phyloP scores from a whole-genome alignment of 768 basidiomycete species.

The Boletus rubropictus region DNA sequence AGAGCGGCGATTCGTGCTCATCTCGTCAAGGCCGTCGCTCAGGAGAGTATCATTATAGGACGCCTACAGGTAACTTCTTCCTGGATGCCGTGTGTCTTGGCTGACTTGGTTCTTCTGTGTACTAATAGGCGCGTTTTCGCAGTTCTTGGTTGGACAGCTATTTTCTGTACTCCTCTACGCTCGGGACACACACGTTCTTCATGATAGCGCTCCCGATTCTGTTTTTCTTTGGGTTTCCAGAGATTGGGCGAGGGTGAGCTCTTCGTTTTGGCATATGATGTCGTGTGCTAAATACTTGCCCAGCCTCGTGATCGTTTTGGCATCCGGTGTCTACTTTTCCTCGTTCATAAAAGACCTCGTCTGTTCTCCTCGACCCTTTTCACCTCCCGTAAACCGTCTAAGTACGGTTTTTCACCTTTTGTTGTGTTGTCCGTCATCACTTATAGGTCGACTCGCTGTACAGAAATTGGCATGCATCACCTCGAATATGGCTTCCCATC shows the following conservation, averaged over 20 bases:
- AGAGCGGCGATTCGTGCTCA: slow-evolving; percentile 51
- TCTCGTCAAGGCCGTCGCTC: slow-evolving; percentile 47
- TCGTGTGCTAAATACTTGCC: background rate
- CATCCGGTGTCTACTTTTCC: slow-evolving; percentile 78
- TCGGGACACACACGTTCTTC: slow-evolving; percentile 90
- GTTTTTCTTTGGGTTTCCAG: slow-evolving; percentile 81
- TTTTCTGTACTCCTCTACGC: slow-evolving; percentile 75
- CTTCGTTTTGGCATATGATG: background rate
- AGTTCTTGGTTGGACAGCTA: slow-evolving; percentile 69
- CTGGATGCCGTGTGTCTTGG: background rate
- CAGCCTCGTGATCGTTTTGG: slow-evolving; percentile 66
- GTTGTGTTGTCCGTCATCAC: background rate
- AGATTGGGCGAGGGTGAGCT: slow-evolving; percentile 69
- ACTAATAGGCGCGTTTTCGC: slow-evolving; percentile 45
- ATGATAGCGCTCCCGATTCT: slow-evolving; percentile 81
- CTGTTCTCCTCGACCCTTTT: slow-evolving; percentile 85
- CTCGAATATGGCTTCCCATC: slow-evolving; percentile 95
- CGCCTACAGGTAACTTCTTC: slow-evolving; percentile 57
- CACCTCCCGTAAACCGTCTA: slow-evolving; percentile 86
- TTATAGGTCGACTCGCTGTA: background rate
- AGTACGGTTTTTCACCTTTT: slow-evolving; percentile 46
- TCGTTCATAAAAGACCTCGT: slow-evolving; percentile 86
- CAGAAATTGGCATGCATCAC: slow-evolving; percentile 75
- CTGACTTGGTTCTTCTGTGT: slow-evolving; percentile 9
- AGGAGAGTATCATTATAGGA: slow-evolving; percentile 59